These are phyloP conservation scores for Kwoniella heveanensis DNA, from an alignment of 768 basidiomycete genomes.

Conservation along the genomic window DNA sequence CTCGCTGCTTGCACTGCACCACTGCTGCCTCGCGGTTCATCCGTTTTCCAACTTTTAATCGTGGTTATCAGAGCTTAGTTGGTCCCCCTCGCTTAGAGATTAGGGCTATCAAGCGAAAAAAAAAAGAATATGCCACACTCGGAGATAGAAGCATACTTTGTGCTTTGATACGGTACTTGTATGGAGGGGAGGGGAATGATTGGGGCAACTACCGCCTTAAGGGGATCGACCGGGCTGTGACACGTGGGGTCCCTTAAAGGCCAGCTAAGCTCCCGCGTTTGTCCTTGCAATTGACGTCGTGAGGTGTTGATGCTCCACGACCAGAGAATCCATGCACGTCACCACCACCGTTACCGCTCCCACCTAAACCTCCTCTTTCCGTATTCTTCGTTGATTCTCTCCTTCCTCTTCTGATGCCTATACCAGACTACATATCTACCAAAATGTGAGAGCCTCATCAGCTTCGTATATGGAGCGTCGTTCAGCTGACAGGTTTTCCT, in stretches of 20 bases:
- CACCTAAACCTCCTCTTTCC: constrained; percentile 11
- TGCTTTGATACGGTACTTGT: no score
- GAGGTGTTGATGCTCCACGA: constrained; percentile 1
- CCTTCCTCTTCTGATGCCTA: no score
- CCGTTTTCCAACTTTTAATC: background rate
- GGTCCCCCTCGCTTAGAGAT: background rate
- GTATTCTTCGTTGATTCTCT: constrained; percentile 11
- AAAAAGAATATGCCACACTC: constrained; percentile 26
- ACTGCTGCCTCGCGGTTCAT: background rate
- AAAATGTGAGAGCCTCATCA: constrained; percentile 27
- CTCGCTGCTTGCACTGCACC: no score
- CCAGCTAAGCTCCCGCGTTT: no score
- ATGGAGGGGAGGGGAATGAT: background rate
- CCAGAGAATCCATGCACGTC: constrained; percentile 8
- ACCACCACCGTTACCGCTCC: background rate
- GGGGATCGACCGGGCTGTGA: background rate
- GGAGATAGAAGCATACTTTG: constrained; percentile 1
- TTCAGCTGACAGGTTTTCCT: constrained; percentile 1
- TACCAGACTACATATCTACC: no score
- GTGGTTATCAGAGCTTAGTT: background rate
- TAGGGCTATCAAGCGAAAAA: background rate
- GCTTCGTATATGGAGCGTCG: no score
- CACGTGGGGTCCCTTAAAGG: background rate
- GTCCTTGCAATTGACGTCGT: no score
- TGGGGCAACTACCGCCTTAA: constrained; percentile 2